These are phyloP conservation scores for Euphorbia pulcherrima DNA, from an alignment of 345 rosid species.

Conservation along the genomic window DNA sequence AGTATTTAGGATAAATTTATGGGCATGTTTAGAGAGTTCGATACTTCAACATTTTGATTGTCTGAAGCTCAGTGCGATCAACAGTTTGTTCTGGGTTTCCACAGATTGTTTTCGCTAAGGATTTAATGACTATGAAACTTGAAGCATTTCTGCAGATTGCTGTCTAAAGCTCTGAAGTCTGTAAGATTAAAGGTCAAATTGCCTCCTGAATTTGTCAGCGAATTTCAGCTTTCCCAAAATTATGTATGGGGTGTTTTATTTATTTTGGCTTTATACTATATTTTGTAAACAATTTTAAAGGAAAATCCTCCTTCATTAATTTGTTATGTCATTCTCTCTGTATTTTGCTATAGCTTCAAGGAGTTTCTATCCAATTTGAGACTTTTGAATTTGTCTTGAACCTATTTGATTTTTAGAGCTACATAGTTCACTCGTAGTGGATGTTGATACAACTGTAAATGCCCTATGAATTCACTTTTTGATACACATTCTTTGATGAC, in stretches of 20 bases:
- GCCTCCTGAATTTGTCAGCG: too few species aligned
- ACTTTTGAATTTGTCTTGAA: background rate
- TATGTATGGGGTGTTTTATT: too few species aligned
- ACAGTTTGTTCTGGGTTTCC: background rate
- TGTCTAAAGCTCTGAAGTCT: background rate
- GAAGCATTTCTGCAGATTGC: background rate
- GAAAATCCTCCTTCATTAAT: background rate
- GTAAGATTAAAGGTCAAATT: too few species aligned
- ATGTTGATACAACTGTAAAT: background rate
- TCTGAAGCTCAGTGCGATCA: background rate
- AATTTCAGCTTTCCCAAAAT: too few species aligned
- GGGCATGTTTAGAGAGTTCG: background rate
- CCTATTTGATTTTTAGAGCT: constrained; percentile 4
- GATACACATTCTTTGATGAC: background rate
- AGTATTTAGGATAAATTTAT: background rate
- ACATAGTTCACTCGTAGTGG: background rate
- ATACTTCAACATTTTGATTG: background rate
- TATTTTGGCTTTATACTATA: too few species aligned
- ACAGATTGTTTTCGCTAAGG: background rate
- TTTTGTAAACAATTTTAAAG: too few species aligned
- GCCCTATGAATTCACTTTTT: background rate
- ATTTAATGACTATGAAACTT: background rate
- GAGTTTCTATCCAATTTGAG: background rate
- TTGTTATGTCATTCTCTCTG: background rate
- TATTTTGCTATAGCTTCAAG: background rate